Evolutionary conservation across 2,329 filamentous ascomycete species (phyloP).

Genomic region (Ophiostoma populinum): DNA sequence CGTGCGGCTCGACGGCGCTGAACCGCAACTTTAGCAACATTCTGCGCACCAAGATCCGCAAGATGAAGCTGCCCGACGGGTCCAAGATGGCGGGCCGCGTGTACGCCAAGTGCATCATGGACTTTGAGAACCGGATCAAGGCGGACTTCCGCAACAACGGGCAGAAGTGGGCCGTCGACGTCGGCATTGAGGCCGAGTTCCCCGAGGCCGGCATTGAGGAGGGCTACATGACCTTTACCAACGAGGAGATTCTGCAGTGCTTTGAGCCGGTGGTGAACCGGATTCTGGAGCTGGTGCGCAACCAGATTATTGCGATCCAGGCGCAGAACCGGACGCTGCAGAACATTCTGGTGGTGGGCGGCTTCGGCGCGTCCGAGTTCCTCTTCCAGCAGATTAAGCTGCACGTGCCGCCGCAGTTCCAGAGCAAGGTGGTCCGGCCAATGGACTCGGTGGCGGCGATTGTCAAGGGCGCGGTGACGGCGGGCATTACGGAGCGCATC

Average conservation of each 20-base stretch:
- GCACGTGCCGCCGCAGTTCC: slow-evolving; percentile 94
- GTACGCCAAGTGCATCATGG: slow-evolving; percentile 99
- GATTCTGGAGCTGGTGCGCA: slow-evolving; percentile 86
- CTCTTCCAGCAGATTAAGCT: slow-evolving; percentile 99
- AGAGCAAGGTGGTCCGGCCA: slow-evolving; percentile 91
- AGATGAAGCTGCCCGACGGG: slow-evolving; percentile 96
- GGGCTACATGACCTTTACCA: slow-evolving; percentile 99
- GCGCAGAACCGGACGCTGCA: slow-evolving; percentile 87
- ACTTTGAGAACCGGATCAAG: slow-evolving; percentile 99
- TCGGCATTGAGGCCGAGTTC: slow-evolving; percentile 96
- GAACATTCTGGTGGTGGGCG: slow-evolving; percentile 93
- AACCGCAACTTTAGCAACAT: slow-evolving; percentile 99
- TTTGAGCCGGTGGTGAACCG: slow-evolving; percentile 97
- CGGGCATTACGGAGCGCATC: slow-evolving; percentile 91
- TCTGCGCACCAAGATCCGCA: slow-evolving; percentile 87
- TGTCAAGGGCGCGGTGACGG: slow-evolving; percentile 94
- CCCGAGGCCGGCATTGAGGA: slow-evolving; percentile 96
- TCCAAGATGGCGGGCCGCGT: slow-evolving; percentile 96
- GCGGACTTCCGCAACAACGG: slow-evolving; percentile 98
- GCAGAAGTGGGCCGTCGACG: slow-evolving; percentile 97
- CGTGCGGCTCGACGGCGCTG: slow-evolving; percentile 91
- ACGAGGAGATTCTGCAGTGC: slow-evolving; percentile 96
- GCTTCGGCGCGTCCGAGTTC: slow-evolving; percentile 95
- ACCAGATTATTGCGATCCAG: slow-evolving; percentile 98
- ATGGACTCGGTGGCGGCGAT: slow-evolving; percentile 99